These are phyloP conservation scores for Penicillium sp. DNA, from an alignment of 2,329 filamentous ascomycete species.

Conservation along the genomic window DNA sequence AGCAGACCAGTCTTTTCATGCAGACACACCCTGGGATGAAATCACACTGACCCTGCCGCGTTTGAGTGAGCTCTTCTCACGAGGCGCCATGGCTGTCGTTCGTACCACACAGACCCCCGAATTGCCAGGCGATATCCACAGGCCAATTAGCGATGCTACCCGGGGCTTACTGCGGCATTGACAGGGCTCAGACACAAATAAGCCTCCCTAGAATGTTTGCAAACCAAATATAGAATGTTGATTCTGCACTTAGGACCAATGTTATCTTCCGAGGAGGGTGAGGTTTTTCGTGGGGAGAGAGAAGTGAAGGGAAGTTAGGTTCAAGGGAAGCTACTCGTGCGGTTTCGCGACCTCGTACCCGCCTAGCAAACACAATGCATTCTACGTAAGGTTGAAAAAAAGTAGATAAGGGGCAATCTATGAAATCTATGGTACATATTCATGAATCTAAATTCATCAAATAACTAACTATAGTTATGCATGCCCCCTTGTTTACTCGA, in stretches of 20 bases:
- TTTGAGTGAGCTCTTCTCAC: constrained; percentile 80
- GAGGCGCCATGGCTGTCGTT: constrained; percentile 41
- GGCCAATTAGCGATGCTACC: constrained; percentile 15
- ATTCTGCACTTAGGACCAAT: neutral
- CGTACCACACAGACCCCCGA: constrained; percentile 6
- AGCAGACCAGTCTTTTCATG: constrained; percentile 14
- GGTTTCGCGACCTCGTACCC: constrained; percentile 1
- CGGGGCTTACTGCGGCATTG: constrained; percentile 4
- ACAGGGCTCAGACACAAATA: neutral
- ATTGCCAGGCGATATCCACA: constrained; percentile 6
- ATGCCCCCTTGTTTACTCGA: neutral
- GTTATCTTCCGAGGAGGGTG: neutral
- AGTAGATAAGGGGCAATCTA: neutral
- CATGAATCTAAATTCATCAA: neutral
- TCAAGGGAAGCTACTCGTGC: constrained; percentile 2
- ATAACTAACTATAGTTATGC: too few relatives aligned
- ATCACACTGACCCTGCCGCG: constrained; percentile 60
- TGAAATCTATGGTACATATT: too few relatives aligned
- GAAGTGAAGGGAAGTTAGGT: constrained; percentile 4
- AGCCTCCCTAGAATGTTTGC: neutral
- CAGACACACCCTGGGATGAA: constrained; percentile 17
- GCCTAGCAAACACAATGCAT: neutral
- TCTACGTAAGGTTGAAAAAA: neutral
- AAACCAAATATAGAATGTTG: neutral
- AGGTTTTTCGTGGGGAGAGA: neutral